Conservation (phyloP, 2,329 filamentous ascomycete species). For the Phyllosticta ampelicida region DNA sequence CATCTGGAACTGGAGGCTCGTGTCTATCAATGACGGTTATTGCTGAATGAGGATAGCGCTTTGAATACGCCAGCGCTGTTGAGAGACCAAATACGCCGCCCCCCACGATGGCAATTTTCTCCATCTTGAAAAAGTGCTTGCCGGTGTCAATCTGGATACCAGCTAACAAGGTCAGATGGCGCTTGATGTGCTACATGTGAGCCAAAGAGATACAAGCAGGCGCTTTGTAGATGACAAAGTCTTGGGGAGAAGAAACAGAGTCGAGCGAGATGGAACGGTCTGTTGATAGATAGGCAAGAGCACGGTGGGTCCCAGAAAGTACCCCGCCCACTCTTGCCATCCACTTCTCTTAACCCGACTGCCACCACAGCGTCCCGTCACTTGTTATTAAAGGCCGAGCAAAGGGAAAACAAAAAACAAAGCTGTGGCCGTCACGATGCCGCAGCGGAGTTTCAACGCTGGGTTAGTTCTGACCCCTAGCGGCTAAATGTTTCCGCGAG, state of each 20-base stretch:
- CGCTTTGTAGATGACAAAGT: background rate
- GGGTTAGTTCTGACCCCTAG: background rate
- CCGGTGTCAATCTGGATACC: background rate
- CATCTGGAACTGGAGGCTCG: slow-evolving; percentile 8
- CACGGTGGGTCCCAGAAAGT: background rate
- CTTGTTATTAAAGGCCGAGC: background rate
- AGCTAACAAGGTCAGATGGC: background rate
- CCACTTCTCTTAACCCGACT: background rate
- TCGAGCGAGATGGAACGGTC: background rate
- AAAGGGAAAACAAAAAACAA: background rate
- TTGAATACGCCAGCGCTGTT: slow-evolving; percentile 5
- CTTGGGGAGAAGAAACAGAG: background rate
- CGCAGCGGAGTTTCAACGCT: background rate
- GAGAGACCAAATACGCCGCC: slow-evolving; percentile 8
- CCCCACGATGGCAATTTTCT: slow-evolving; percentile 3
- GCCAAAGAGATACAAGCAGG: background rate
- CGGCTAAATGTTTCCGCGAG: background rate
- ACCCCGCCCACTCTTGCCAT: background rate
- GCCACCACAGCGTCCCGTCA: background rate
- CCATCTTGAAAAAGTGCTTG: background rate
- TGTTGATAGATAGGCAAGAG: background rate
- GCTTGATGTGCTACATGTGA: background rate
- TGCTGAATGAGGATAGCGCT: background rate
- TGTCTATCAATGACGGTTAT: slow-evolving; percentile 5
- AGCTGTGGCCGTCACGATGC: background rate